Conservation (phyloP, 2,329 filamentous ascomycete genomes). For the Pleoardoris graminearum region DNA sequence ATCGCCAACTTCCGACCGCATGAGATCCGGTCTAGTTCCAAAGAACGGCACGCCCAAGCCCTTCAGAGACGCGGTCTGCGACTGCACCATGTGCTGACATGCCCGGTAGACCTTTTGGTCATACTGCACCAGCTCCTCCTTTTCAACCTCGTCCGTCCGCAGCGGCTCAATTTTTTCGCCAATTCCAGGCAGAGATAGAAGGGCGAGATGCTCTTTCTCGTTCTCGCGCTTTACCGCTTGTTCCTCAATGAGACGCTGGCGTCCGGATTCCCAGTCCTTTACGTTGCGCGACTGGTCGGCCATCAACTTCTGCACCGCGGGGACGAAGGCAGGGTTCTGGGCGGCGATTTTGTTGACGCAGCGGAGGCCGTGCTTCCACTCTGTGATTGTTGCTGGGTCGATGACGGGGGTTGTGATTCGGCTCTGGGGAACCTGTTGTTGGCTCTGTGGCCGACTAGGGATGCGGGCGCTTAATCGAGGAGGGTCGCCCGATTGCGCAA, state of each 20-base stretch:
- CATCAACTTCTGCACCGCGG: conserved; percentile 57
- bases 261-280: conserved; percentile 61
- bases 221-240: conserved; percentile 57
- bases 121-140: conserved; percentile 60
- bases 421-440: conserved; percentile 19
- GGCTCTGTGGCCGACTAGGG: conserved; percentile 13
- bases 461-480: conserved; percentile 25
- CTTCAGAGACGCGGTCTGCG: conserved; percentile 60
- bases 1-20: conserved; percentile 27
- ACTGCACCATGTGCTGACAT: conserved; percentile 61
- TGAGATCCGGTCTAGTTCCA: conserved; percentile 28
- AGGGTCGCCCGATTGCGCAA: conserved; percentile 5
- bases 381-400: conserved; percentile 53
- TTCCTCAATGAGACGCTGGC: conserved; percentile 56
- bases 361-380: conserved; percentile 53
- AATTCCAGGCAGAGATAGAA: conserved; percentile 47
- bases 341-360: conserved; percentile 53
- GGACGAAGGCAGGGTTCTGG: conserved; percentile 49
- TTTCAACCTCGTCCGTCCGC: conserved; percentile 52
- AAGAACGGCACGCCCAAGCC: conserved; percentile 51
- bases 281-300: conserved; percentile 66
- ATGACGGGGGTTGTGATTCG: conserved; percentile 35
- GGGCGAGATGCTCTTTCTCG: conserved; percentile 58
- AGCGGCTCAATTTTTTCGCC: conserved; percentile 26
- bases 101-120: conserved; percentile 66